Percentiles rank a stretch among this genome's conserved stretches.
phyloP scores from a whole-genome alignment of 2,329 filamentous ascomycete genomes.

The Nemania sp. region DNA sequence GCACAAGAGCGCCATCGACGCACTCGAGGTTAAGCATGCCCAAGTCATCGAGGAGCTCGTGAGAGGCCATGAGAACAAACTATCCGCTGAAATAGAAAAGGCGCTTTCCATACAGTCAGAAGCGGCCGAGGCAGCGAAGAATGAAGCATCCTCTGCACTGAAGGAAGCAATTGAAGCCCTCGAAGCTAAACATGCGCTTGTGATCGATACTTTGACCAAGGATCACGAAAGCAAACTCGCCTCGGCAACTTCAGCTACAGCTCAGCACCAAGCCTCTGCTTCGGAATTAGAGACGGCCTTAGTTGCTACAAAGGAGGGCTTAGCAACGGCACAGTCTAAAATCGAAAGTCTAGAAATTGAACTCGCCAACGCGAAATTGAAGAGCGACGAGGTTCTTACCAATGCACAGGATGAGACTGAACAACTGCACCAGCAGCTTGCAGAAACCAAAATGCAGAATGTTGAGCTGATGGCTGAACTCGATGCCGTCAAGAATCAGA shows the following conservation, averaged over 20 bases:
- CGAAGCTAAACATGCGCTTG: conserved; percentile 48
- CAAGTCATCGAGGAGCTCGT: conserved; percentile 54
- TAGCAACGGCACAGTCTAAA: conserved; percentile 40
- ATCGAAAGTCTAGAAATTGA: conserved; percentile 41
- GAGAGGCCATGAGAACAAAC: conserved; percentile 41
- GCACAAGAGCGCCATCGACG: conserved; percentile 38
- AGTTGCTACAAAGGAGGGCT: conserved; percentile 40
- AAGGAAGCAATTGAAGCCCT: conserved; percentile 37
- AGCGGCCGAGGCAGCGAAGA: conserved; percentile 49
- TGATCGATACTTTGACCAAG: conserved; percentile 53
- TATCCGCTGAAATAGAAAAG: conserved; percentile 43
- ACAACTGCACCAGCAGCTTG: conserved; percentile 58
- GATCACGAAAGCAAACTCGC: conserved; percentile 38
- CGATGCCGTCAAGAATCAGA: conserved; percentile 60
- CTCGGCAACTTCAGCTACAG: conserved; percentile 35
- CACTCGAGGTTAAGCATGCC: conserved; percentile 50
- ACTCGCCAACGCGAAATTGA: conserved; percentile 42
- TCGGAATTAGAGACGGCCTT: conserved; percentile 44
- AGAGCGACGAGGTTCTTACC: conserved; percentile 44
- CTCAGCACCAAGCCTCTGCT: conserved; percentile 40
- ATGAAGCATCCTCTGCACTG: conserved; percentile 40
- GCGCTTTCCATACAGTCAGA: conserved; percentile 47
- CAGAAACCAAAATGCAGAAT: conserved; percentile 63
- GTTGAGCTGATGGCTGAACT: conserved; percentile 64
- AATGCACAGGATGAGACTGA: conserved; percentile 54